Evolutionary conservation across 768 basidiomycete genomes (phyloP).

Genomic region (Boletales sp.): DNA sequence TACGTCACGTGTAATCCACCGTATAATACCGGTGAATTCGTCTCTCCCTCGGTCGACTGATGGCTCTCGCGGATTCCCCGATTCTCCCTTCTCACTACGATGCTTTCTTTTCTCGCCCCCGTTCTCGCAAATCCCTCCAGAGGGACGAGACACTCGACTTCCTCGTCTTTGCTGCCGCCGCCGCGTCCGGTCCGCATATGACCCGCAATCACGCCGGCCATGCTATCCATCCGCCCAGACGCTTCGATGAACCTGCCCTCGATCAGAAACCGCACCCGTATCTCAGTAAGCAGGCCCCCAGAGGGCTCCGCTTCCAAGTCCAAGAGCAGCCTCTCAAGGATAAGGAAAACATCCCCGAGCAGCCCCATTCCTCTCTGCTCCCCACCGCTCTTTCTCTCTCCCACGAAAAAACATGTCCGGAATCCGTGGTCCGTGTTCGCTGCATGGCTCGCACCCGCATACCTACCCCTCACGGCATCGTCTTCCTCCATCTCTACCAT

Average conservation of each 20-base stretch:
- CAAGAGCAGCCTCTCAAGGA: constrained; percentile 20
- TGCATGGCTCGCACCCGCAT: constrained; percentile 98
- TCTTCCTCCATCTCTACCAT: constrained; percentile 93
- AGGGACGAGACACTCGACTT: constrained; percentile 77
- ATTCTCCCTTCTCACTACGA: constrained; percentile 38
- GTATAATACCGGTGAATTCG: too few species aligned
- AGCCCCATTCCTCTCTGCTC: constrained; percentile 11
- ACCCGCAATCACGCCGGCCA: constrained; percentile 87
- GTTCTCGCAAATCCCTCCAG: constrained; percentile 33
- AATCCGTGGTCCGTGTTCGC: constrained; percentile 55
- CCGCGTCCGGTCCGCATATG: constrained; percentile 69
- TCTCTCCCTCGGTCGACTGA: background rate
- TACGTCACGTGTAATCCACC: too few species aligned
- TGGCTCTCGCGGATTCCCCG: constrained; percentile 31
- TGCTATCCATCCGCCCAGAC: constrained; percentile 63
- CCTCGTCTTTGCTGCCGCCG: constrained; percentile 71
- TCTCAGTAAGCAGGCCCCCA: constrained; percentile 73
- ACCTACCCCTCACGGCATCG: constrained; percentile 91
- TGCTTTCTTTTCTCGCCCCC: constrained; percentile 55
- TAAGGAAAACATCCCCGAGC: constrained; percentile 49
- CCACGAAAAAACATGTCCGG: background rate
- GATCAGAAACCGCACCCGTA: constrained; percentile 53
- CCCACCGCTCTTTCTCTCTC: constrained; percentile 11
- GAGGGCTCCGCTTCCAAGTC: constrained; percentile 51
- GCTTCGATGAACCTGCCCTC: constrained; percentile 40